Evolutionary conservation across 345 rosid genomes (phyloP).

Genomic region (Populus deltoides): DNA sequence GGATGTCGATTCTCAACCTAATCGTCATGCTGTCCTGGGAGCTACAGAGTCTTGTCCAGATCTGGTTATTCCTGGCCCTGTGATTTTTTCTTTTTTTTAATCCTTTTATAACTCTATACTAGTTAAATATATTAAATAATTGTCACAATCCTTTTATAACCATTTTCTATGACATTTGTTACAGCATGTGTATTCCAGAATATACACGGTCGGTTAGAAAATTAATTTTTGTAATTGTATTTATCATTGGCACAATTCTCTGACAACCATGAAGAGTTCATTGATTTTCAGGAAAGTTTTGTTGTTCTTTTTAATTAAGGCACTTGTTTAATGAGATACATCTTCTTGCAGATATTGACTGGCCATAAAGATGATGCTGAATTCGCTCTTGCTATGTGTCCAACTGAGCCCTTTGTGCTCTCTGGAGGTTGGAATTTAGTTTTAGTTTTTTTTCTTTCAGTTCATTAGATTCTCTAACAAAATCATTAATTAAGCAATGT

Average conservation of each 20-base stretch:
- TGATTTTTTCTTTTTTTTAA: background rate
- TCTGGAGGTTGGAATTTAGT: constrained; percentile 49
- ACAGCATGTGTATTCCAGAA: background rate
- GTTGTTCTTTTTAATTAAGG: constrained; percentile 3
- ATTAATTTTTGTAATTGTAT: background rate
- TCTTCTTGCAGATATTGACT: constrained; percentile 49
- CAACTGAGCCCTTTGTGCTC: constrained; percentile 54
- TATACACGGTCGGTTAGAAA: background rate
- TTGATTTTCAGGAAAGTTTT: background rate
- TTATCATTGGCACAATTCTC: background rate
- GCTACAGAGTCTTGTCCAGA: constrained; percentile 52
- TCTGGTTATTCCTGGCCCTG: constrained; percentile 33
- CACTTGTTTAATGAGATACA: constrained; percentile 15
- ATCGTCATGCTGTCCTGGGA: constrained; percentile 54
- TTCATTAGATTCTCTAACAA: background rate
- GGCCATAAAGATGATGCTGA: constrained; percentile 63
- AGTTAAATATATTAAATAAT: background rate
- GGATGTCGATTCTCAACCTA: constrained; percentile 66
- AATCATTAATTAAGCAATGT: background rate
- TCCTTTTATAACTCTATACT: background rate
- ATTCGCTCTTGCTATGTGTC: constrained; percentile 68
- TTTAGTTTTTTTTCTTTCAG: background rate
- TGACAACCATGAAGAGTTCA: background rate
- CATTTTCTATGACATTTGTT: background rate
- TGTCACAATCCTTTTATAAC: background rate